Base-by-base conservation (phyloP, 2,329 filamentous ascomycete species). In the Claviceps purpurea region DNA sequence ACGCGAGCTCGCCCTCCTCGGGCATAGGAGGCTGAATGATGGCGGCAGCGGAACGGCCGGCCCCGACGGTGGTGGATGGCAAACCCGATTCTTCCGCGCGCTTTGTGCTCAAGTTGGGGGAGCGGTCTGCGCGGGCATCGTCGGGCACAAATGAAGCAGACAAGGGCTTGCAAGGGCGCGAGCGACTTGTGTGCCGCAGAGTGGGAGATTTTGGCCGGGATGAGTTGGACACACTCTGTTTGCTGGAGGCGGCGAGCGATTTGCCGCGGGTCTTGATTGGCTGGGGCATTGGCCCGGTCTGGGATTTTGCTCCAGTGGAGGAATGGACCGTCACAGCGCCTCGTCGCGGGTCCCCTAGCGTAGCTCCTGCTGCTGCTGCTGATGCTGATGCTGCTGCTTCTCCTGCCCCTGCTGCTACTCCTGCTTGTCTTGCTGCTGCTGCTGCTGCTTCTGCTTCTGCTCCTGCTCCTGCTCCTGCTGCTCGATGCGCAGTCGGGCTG, bases 211-310 rank as follows among this genome's bases (percentile, higher is more conserved):
- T 64, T 61, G 66, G 63, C 59, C 61, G 61, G 58, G 66, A 68
- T 55, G 66, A 60, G 62, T 62, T 66, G 65, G 64, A 62, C 60
- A 60, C 61, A 63, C 60, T 54, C 54, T 61, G 65, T 61, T 63
- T 65, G 64, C 65, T 64, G 59, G 65, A 61, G 60, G 65, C 64
- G 60, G 65, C 64, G 61, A 68, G 58, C 60, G 65, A 64, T 66
- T 67, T 69, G 63, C 64, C 60, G 62, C 65, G 67, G 54, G 61
- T 63, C 56, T 45, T 58, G 52, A 53, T 54, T 56, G 54, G 54
- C 37, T 64, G 68, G 58, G 64, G 58, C 60, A 64, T 65, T 65
- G 65, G 64, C 64, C 59, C 62, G 63, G 65, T 64, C 59, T 63
- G 66, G 60, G 63, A 61, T 61, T 61, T 58, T 57, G 58, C 53